Evolutionary conservation across 768 basidiomycete species (phyloP).

Genomic region (Candolleomyces aberdarensis): DNA sequence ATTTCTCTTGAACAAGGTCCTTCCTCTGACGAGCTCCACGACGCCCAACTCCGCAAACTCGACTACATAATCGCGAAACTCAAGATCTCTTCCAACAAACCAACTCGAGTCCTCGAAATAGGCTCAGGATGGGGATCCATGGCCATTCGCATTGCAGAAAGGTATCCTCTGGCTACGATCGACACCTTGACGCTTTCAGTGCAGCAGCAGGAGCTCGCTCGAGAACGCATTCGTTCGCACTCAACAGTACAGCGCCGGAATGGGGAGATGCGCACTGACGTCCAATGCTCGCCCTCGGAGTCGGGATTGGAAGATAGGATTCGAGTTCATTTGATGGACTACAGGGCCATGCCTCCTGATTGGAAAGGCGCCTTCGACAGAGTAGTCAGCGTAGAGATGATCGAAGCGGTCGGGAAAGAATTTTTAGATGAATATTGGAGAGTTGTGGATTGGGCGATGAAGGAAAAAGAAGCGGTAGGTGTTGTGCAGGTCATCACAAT

Average conservation of each 20-base stretch:
- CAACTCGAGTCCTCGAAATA: constrained; percentile 57
- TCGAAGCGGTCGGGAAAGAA: constrained; percentile 69
- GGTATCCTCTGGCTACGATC: constrained; percentile 52
- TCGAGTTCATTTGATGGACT: constrained; percentile 71
- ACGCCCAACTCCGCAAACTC: constrained; percentile 61
- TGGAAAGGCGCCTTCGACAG: constrained; percentile 69
- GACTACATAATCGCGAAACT: constrained; percentile 63
- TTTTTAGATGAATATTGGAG: constrained; percentile 64
- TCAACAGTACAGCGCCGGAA: no score
- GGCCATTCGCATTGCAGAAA: constrained; percentile 57
- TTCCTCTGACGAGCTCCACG: constrained; percentile 24
- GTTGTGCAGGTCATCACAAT: constrained; percentile 76
- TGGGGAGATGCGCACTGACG: no score
- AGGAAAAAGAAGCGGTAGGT: constrained; percentile 52
- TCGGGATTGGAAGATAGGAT: no score
- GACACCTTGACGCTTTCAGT: constrained; percentile 73
- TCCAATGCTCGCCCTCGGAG: no score
- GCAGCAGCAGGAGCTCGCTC: constrained; percentile 60
- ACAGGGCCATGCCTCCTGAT: constrained; percentile 56
- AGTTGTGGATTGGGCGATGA: constrained; percentile 66
- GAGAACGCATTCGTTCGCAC: constrained; percentile 39
- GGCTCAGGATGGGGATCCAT: constrained; percentile 81
- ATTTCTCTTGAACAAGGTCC: constrained; percentile 51
- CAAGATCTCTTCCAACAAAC: constrained; percentile 51
- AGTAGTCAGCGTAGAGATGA: constrained; percentile 75